Evolutionary conservation across 2,329 filamentous ascomycete genomes (phyloP), one percentile per base, ranked within the genome.

Genomic region (Apiospora rasikravindrae): DNA sequence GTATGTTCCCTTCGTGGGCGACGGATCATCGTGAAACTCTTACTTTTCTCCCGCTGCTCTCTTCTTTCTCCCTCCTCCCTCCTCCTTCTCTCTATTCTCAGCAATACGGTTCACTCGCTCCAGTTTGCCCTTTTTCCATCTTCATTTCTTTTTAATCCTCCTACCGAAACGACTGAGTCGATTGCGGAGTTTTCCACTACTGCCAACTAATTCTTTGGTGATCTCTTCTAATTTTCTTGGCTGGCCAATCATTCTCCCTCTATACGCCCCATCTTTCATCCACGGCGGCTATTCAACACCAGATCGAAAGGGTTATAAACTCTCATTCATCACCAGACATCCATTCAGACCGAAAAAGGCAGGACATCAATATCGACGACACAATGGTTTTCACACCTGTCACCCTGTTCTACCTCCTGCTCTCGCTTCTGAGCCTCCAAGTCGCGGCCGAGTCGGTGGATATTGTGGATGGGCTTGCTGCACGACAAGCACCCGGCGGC

Each of bases 161-260:
- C 68, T 57, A 44, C n/a, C 68, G 47, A 69, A 26, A 47, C 47
- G 68, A 69, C 68, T 69, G 68, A 16, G 68, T 69, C 68, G 68
- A 53, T 69, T 57, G 68, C 47, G 45, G n/a, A 51, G 45, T 57
- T 37, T 69, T 69, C 44, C 67, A 51, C n/a, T 69, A 51, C 49
- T 53, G 47, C 47, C 44, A 69, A 51, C 37, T 69, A 53, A 69
- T 69, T 29, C 14, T 19, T 69, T 69, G 26, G 67, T 69, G 40
- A 68, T 47, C 66, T 67, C 26, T 47, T 68, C 66, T 68, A 68
- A 45, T 68, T 68, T 26, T 24, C 68, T 69, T 69, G 68, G 68
- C 68, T 69, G 68, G 68, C 68, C 68, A 69, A 69, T 53, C 47
- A 64, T 47, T 33, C 66, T 68, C 45, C 26, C 29, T 44, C 5